phyloP scores from a whole-genome alignment of 768 basidiomycete species.

The Ramaria sp. region DNA sequence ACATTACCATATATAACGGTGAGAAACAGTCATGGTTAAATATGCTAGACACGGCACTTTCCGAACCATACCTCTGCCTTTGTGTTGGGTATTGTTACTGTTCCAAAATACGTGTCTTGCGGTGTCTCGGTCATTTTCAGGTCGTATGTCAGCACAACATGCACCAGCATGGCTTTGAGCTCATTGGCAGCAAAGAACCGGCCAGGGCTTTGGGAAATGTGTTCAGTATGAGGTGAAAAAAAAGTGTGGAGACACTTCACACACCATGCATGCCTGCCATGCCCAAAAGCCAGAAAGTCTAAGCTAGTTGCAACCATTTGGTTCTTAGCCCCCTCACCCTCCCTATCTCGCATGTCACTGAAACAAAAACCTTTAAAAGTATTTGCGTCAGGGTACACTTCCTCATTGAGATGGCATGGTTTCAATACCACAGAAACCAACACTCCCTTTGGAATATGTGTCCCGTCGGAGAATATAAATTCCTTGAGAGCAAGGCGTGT shows the following conservation, averaged over 20 bases:
- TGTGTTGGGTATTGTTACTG: slow-evolving; percentile 21
- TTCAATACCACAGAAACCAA: slow-evolving; percentile 16
- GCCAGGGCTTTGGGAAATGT: slow-evolving; percentile 23
- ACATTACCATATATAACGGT: too few species aligned
- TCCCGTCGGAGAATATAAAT: too few species aligned
- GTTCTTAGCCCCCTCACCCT: slow-evolving; percentile 13
- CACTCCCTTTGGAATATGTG: too few species aligned
- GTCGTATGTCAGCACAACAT: slow-evolving; percentile 32
- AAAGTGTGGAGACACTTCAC: neutral
- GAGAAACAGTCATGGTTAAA: too few species aligned
- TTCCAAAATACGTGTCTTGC: slow-evolving; percentile 2
- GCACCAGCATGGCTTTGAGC: too few species aligned
- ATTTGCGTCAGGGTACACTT: slow-evolving; percentile 8
- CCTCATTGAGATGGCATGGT: slow-evolving; percentile 12
- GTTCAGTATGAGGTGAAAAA: neutral
- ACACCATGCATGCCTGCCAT: too few species aligned
- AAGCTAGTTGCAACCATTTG: slow-evolving; percentile 1
- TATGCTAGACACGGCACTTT: too few species aligned
- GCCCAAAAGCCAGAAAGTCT: slow-evolving; percentile 7
- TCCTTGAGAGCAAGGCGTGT: slow-evolving; percentile 8
- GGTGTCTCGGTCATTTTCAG: slow-evolving; percentile 24
- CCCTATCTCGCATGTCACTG: too few species aligned
- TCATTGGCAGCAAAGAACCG: slow-evolving; percentile 38
- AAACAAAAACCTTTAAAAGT: slow-evolving; percentile 13
- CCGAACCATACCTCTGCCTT: slow-evolving; percentile 12